Conservation (phyloP, 1,139 yeast genomes). For the Lodderomyces parapsilosis region DNA sequence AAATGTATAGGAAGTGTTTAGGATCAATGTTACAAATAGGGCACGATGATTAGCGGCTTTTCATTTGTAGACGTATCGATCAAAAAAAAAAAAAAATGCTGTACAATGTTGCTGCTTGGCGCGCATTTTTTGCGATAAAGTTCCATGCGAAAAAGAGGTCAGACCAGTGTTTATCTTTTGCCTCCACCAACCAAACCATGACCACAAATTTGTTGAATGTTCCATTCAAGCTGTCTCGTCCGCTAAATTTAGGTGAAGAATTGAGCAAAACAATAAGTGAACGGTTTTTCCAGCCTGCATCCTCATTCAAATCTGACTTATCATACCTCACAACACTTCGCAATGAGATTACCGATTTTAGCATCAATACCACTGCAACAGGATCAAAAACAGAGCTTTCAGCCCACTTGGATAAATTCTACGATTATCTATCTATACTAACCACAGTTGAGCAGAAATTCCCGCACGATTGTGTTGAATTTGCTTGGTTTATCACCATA, state of each 20-base stretch:
- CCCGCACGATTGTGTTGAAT: conserved; percentile 45
- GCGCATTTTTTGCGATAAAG: background rate
- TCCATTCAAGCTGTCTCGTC: conserved; percentile 54
- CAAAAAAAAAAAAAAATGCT: too few relatives aligned
- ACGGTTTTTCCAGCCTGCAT: conserved; percentile 67
- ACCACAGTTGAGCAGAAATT: conserved; percentile 34
- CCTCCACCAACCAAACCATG: background rate
- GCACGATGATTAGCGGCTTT: too few relatives aligned
- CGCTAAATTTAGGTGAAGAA: conserved; percentile 43
- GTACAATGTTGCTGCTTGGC: background rate
- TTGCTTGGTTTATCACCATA: conserved; percentile 72
- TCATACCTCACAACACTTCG: conserved; percentile 32
- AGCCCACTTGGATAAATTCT: conserved; percentile 14
- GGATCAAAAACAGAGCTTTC: background rate
- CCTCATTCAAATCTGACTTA: conserved; percentile 55
- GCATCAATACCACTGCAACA: conserved; percentile 16
- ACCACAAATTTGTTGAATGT: conserved; percentile 46
- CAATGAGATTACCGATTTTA: conserved; percentile 21
- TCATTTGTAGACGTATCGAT: too few relatives aligned
- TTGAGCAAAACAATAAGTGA: conserved; percentile 51
- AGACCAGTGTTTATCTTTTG: background rate
- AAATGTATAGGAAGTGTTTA: too few relatives aligned
- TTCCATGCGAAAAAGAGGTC: background rate
- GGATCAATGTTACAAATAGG: too few relatives aligned
- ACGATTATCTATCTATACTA: conserved; percentile 33